A percentile compares a stretch with the other conserved stretches of the same genome.
These are phyloP conservation scores for Candida pseudoglaebosa DNA, from an alignment of 805 yeast genomes.

Conservation along the genomic window DNA sequence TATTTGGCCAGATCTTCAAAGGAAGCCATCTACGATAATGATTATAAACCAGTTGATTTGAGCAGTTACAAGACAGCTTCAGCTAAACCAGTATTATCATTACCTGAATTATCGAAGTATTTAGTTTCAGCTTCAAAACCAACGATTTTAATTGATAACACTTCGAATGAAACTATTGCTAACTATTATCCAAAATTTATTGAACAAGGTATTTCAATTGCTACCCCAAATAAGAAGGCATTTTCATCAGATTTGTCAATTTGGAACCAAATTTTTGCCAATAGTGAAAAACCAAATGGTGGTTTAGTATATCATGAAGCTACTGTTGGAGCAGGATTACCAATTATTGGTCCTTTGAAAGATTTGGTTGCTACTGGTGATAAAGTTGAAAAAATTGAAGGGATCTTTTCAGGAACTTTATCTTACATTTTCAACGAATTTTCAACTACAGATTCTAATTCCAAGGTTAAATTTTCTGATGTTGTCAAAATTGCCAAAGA, in stretches of 20 bases:
- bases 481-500: slow-evolving; percentile 84
- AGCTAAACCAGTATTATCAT: slow-evolving; percentile 46
- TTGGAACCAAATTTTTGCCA: slow-evolving; percentile 72
- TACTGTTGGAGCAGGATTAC: slow-evolving; percentile 98
- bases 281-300: slow-evolving; percentile 47
- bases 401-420: slow-evolving; percentile 93
- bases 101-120: slow-evolving; percentile 56
- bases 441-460: slow-evolving; percentile 60
- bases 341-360: slow-evolving; percentile 82
- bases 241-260: slow-evolving; percentile 71
- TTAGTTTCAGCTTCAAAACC: slow-evolving; percentile 68
- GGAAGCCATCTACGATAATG: slow-evolving; percentile 62
- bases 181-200: slow-evolving; percentile 72
- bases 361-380: slow-evolving; percentile 93
- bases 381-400: slow-evolving; percentile 85
- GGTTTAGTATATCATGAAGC: slow-evolving; percentile 96
- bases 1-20: slow-evolving; percentile 69
- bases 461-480: slow-evolving; percentile 75
- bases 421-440: slow-evolving; percentile 94
- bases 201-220: slow-evolving; percentile 78
- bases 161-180: slow-evolving; percentile 80
- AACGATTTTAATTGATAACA: slow-evolving; percentile 86
- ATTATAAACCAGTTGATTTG: slow-evolving; percentile 69
- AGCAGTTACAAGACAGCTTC: slow-evolving; percentile 52
- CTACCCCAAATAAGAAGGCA: slow-evolving; percentile 98